Conservation (phyloP, 2,329 filamentous ascomycete species). For the Rutstroemia sp. region DNA sequence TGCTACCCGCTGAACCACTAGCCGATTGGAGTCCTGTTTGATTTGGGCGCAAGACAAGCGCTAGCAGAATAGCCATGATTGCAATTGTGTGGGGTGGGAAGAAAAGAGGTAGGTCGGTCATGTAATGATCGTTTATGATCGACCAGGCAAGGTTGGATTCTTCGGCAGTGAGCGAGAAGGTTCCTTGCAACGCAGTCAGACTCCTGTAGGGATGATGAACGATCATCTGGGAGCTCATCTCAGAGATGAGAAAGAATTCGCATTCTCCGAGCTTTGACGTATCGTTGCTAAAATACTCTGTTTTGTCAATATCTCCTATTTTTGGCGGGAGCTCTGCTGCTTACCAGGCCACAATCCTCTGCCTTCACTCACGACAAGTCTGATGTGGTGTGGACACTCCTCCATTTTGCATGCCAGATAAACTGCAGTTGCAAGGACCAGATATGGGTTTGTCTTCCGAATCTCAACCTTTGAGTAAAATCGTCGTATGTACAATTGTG, state of each 20-base stretch:
- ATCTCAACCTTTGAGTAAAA: conserved; percentile 92
- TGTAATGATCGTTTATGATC: conserved; percentile 67
- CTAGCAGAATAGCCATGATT: conserved; percentile 61
- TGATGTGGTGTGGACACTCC: conserved; percentile 92
- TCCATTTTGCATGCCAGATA: conserved; percentile 98
- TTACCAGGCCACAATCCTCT: conserved; percentile 71
- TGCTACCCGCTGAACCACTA: conserved; percentile 31
- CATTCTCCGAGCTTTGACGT: conserved; percentile 66
- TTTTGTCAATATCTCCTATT: conserved; percentile 8
- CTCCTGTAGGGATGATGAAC: conserved; percentile 67
- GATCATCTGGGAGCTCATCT: conserved; percentile 67
- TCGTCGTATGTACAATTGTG: conserved; percentile 88
- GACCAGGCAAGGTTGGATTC: conserved; percentile 60
- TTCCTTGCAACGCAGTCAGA: conserved; percentile 52
- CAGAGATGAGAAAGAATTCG: conserved; percentile 67
- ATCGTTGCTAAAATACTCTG: conserved; percentile 55
- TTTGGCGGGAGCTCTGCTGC: neutral
- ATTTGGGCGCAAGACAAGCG: conserved; percentile 58
- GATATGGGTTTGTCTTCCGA: conserved; percentile 84
- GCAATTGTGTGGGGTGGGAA: conserved; percentile 64
- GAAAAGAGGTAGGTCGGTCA: conserved; percentile 62
- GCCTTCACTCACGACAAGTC: conserved; percentile 80
- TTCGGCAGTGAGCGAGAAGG: conserved; percentile 53
- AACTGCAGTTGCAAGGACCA: conserved; percentile 85
- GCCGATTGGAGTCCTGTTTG: conserved; percentile 36